A percentile compares a stretch with the other conserved stretches of the same genome.
Evolutionary conservation across 148 eudicot species (phyloP).

Genomic region (Pouteria glomerata): DNA sequence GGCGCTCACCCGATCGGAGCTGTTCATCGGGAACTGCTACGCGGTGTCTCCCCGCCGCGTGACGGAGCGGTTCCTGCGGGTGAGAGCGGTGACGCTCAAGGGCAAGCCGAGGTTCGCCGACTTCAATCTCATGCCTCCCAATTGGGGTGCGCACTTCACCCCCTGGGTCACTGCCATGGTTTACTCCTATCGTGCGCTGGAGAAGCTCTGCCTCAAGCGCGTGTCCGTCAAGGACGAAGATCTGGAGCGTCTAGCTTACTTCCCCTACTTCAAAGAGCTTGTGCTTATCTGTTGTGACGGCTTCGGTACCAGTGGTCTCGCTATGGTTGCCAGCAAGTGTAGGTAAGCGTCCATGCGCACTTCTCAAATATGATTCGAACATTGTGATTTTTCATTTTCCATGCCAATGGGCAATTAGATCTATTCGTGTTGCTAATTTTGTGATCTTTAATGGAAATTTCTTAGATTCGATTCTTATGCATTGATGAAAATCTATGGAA

Average conservation of each 20-base stretch:
- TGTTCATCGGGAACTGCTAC: conserved; percentile 75
- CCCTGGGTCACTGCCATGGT: conserved; percentile 45
- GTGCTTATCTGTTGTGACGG: conserved; percentile 69
- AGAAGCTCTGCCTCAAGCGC: conserved; percentile 50
- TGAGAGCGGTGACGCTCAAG: conserved; percentile 42
- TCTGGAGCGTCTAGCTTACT: conserved; percentile 32
- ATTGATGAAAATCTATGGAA: too few species aligned
- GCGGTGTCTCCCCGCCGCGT: conserved; percentile 45
- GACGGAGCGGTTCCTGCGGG: conserved; percentile 37
- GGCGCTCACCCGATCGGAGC: conserved; percentile 61
- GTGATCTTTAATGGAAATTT: too few species aligned
- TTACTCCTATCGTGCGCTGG: conserved; percentile 38
- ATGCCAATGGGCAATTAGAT: too few species aligned
- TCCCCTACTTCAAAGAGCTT: conserved; percentile 48
- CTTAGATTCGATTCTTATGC: too few species aligned
- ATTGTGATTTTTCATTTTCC: too few species aligned
- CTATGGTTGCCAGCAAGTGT: conserved; percentile 45
- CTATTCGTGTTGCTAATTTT: too few species aligned
- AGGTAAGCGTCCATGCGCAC: too few species aligned
- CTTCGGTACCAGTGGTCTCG: conserved; percentile 62
- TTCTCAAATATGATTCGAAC: too few species aligned
- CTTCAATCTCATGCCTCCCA: conserved; percentile 51
- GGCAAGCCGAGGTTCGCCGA: conserved; percentile 82
- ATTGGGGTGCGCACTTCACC: conserved; percentile 62
- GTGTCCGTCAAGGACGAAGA: conserved; percentile 61